Base-by-base conservation (phyloP, 805 yeast species). In the Lipomyces spencermartinsiae region DNA sequence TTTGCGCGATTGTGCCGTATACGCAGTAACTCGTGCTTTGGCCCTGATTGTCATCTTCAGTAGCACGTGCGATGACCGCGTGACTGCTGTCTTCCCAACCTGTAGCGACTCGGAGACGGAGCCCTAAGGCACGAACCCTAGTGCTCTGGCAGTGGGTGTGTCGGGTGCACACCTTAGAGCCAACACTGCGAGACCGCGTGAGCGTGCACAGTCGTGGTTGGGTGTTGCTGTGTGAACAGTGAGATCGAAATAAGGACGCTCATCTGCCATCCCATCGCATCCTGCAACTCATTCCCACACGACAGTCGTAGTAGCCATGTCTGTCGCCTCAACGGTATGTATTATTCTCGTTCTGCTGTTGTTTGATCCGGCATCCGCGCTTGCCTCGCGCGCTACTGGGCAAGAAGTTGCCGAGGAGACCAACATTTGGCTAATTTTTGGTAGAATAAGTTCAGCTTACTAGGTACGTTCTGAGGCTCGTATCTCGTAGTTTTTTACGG, bases 391-490 rank as follows among this genome's bases (percentile, higher is more conserved):
- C 12, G 22, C 14, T 49, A 1, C 29, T 16, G 29, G 29, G 29
- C 16, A n/a, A 7, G 25, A 10, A n/a, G 54, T 25, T 25, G 29
- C 29, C 5, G 29, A 22, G 54, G 4, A 49, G 35, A 12, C 59
- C 43, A 29, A 10, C 19, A 22, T n/a, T 34, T n/a, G 39, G 43
- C 39, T 56, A 35, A 58, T 58, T n/a, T 29, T 33, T 16, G 51
- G 12, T 46, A 68, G 72, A 69, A 69, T 62, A 68, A 59, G 53
- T 69, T 69, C 70, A 63, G 67, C 58, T 65, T 69, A 46, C 46
- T 68, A 43, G 68, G 70, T 68, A 61, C 53, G 63, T 16, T 19
- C 49, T 19, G 49, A 43, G 1, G 49, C 22, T 19, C 3, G 49
- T 19, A 43, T 43, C 22, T 16, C 16, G 49, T 19, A 19, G 49